Conservation (phyloP, 2,329 filamentous ascomycete genomes). For the Fusarium sp. region DNA sequence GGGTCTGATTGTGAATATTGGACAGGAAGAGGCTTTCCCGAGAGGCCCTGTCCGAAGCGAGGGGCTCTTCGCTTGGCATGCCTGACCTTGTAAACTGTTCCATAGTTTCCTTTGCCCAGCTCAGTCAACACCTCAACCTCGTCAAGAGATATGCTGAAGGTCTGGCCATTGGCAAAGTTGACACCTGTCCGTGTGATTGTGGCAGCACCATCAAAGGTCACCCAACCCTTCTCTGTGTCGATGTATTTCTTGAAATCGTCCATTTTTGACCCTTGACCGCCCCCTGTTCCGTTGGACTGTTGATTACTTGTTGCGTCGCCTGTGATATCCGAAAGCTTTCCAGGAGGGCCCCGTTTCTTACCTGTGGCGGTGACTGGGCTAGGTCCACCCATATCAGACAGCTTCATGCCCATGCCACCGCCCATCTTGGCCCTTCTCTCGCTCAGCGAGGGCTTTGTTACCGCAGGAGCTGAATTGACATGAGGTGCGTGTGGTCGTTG, state of each 20-base stretch:
- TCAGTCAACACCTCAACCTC: slow-evolving; percentile 95
- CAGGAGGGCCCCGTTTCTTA: slow-evolving; percentile 54
- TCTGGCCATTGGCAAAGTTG: slow-evolving; percentile 89
- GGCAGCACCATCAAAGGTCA: slow-evolving; percentile 94
- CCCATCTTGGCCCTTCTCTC: slow-evolving; percentile 69
- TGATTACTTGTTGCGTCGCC: slow-evolving; percentile 34
- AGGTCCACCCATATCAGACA: slow-evolving; percentile 64
- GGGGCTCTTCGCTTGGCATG: slow-evolving; percentile 76
- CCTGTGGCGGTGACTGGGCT: slow-evolving; percentile 37
- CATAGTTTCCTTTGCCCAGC: slow-evolving; percentile 97
- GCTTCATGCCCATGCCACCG: slow-evolving; percentile 61
- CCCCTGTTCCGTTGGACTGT: slow-evolving; percentile 51
- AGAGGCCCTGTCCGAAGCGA: slow-evolving; percentile 70
- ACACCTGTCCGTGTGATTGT: slow-evolving; percentile 90
- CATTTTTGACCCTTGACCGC: slow-evolving; percentile 61
- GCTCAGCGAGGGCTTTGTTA: slow-evolving; percentile 71
- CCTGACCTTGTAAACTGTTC: slow-evolving; percentile 95
- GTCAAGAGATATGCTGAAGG: slow-evolving; percentile 93
- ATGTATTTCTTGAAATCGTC: slow-evolving; percentile 81
- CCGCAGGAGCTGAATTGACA: slow-evolving; percentile 65
- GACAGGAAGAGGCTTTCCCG: slow-evolving; percentile 59
- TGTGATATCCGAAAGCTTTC: slow-evolving; percentile 58
- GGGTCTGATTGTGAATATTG: slow-evolving; percentile 55
- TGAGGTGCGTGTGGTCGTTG: slow-evolving; percentile 63
- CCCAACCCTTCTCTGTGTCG: slow-evolving; percentile 88